Evolutionary conservation across 352 stramenopile species (phyloP).

Genomic region (Phytophthora ramorum): DNA sequence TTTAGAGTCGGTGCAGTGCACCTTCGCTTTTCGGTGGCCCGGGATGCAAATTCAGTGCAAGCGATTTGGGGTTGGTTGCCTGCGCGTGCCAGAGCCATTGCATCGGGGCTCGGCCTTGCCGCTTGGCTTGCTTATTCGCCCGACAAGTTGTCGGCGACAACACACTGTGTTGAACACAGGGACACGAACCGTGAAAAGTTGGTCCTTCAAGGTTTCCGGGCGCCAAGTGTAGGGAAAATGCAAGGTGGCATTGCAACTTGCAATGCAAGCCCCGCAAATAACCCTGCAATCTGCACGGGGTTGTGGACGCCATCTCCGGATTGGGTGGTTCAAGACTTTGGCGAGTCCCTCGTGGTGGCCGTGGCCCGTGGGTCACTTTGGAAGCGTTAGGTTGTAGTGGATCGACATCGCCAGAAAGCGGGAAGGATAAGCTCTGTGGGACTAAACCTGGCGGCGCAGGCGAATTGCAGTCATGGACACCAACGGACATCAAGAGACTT

Average conservation of each 20-base stretch:
- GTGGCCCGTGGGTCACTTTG: slow-evolving; percentile 4
- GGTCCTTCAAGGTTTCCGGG: slow-evolving; percentile 13
- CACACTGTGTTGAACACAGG: not conserved
- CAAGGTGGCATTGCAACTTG: not conserved
- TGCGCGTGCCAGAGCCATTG: slow-evolving; percentile 21
- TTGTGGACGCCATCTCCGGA: not conserved
- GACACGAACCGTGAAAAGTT: not conserved
- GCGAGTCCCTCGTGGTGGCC: slow-evolving; percentile 6
- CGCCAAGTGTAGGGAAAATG: not conserved
- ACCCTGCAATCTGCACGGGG: not conserved
- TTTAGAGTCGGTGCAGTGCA: slow-evolving; percentile 26
- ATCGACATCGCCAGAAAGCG: slow-evolving; percentile 7
- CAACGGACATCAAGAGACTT: no score
- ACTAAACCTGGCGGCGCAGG: not conserved
- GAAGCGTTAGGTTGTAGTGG: slow-evolving; percentile 4
- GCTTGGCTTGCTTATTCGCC: slow-evolving; percentile 18
- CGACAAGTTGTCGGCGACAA: not conserved
- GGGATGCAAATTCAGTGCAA: slow-evolving; percentile 16
- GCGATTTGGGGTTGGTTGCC: slow-evolving; percentile 10
- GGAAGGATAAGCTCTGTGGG: slow-evolving; percentile 18
- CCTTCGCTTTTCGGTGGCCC: slow-evolving; percentile 30
- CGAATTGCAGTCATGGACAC: not conserved
- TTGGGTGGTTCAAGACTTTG: slow-evolving; percentile 1
- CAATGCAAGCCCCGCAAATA: slow-evolving; percentile 10
- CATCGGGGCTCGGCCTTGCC: not conserved